These are phyloP conservation scores for Cinnamomum micranthum DNA, from an alignment of 164 flowering plant genomes.

Conservation along the genomic window DNA sequence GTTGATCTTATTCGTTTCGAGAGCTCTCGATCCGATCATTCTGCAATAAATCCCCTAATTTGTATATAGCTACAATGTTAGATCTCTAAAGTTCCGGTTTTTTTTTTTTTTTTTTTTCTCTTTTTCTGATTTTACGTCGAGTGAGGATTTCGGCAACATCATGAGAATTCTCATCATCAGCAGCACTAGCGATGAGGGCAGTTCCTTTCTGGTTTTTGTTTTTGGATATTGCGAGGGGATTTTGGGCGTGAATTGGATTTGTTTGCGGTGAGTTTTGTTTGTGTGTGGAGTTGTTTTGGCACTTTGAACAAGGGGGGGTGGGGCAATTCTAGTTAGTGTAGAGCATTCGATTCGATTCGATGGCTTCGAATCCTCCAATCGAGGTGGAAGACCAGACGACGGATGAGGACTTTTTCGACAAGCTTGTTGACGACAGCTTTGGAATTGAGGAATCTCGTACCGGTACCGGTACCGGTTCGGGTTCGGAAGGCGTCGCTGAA, in stretches of 20 bases:
- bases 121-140: background rate
- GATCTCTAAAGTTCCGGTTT: background rate
- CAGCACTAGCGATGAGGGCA: background rate
- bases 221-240: slow-evolving; percentile 1
- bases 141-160: background rate
- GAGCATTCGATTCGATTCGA: slow-evolving; percentile 25
- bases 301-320: no score
- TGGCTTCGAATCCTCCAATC: slow-evolving; percentile 40
- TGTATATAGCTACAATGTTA: background rate
- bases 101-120: slow-evolving; percentile 4
- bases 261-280: no score
- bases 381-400: slow-evolving; percentile 52
- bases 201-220: background rate
- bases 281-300: no score
- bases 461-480: background rate
- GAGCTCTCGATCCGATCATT: background rate
- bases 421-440: slow-evolving; percentile 44
- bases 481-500: slow-evolving; percentile 13
- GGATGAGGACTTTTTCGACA: slow-evolving; percentile 55
- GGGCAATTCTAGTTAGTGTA: no score
- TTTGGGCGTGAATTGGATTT: no score
- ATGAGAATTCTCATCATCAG: background rate
- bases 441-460: slow-evolving; percentile 13
- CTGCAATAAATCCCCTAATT: slow-evolving; percentile 6
- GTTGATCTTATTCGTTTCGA: slow-evolving; percentile 31